These are phyloP conservation scores for Aschersonia sp. DNA, from an alignment of 2,329 filamentous ascomycete species.

Conservation along the genomic window DNA sequence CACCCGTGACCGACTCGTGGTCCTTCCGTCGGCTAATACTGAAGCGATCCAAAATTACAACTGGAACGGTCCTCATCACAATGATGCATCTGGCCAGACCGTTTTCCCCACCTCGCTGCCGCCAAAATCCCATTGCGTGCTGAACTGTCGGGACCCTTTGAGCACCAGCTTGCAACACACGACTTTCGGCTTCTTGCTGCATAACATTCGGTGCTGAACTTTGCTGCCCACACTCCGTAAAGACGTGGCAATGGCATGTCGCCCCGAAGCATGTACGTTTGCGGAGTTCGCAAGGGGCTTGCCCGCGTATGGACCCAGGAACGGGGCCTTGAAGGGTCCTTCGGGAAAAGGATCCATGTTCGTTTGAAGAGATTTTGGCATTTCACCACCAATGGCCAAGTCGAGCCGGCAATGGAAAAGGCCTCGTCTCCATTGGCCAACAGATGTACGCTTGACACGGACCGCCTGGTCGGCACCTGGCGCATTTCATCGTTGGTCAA, in stretches of 20 bases:
- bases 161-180: too few species aligned
- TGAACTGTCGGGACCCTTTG: too few species aligned
- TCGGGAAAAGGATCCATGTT: not conserved
- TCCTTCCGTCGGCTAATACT: too few species aligned
- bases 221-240: not conserved
- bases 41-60: too few species aligned
- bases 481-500: not conserved
- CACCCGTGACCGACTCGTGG: too few species aligned
- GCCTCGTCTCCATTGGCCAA: not conserved
- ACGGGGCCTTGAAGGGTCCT: not conserved
- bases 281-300: not conserved
- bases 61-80: too few species aligned
- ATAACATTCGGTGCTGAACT: not conserved
- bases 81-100: too few species aligned
- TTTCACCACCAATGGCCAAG: not conserved
- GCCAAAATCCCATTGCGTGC: too few species aligned
- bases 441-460: not conserved
- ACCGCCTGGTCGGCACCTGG: not conserved
- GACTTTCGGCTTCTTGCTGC: not conserved
- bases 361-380: not conserved
- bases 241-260: not conserved
- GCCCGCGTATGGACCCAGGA: too few species aligned
- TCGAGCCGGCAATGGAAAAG: not conserved
- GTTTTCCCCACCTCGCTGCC: too few species aligned
- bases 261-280: not conserved